phyloP scores from a whole-genome alignment of 495 filamentous ascomycete species.

The Stereocaulon alpinum region DNA sequence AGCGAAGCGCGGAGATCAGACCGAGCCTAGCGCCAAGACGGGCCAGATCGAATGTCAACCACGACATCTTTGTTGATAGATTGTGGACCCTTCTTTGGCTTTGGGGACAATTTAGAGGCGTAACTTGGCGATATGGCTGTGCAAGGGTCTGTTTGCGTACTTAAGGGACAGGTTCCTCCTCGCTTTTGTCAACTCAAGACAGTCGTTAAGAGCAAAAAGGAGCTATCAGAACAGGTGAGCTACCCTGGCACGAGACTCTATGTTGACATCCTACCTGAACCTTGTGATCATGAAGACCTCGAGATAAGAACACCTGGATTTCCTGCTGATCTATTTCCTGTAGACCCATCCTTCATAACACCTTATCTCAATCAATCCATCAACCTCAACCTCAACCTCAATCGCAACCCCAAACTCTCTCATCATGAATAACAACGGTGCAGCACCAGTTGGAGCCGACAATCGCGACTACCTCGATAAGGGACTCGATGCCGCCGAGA shows the following conservation, averaged over 20 bases:
- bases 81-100: neutral
- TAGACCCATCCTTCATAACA: neutral
- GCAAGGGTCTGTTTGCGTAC: neutral
- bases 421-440: conserved; percentile 3
- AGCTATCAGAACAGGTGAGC: conserved; percentile 2
- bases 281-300: neutral
- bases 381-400: neutral
- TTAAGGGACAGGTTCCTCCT: neutral
- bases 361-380: neutral
- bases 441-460: conserved; percentile 6
- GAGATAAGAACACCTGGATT: neutral
- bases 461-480: conserved; percentile 19
- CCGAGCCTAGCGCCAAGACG: neutral
- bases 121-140: conserved; percentile 3
- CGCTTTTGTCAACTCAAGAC: neutral
- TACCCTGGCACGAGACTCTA: neutral
- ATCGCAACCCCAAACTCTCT: neutral
- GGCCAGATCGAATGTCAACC: neutral
- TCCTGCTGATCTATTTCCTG: neutral
- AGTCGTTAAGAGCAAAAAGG: neutral
- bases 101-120: neutral
- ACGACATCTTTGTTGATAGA: neutral
- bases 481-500: conserved; percentile 10
- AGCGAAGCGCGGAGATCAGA: conserved; percentile 7
- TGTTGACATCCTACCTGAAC: neutral